These are phyloP conservation scores for Trypanosoma boissoni DNA, from an alignment of 208 protist species.

Conservation along the genomic window DNA sequence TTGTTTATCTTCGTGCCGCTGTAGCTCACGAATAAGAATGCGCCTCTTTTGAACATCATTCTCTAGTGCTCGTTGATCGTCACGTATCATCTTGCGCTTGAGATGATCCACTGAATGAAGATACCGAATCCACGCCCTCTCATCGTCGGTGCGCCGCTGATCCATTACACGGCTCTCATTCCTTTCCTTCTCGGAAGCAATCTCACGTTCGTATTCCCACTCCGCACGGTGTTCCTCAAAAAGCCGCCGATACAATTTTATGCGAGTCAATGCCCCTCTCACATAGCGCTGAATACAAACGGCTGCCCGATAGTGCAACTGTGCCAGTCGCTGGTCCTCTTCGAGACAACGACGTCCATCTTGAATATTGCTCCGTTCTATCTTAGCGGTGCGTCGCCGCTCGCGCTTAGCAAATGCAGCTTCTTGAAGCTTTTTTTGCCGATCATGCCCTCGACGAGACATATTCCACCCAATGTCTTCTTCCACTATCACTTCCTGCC, in stretches of 20 bases:
- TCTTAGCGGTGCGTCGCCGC: constrained; percentile 3
- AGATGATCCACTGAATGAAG: constrained; percentile 22
- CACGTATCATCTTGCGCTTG: constrained; percentile 5
- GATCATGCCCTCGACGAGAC: constrained; percentile 1
- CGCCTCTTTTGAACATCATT: constrained; percentile 15
- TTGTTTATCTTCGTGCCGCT: constrained; percentile 15
- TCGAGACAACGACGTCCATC: neutral
- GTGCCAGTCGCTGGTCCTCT: constrained; percentile 4
- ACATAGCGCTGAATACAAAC: constrained; percentile 23
- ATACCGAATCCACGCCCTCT: constrained; percentile 19
- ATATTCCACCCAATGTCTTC: neutral
- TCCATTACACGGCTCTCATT: neutral
- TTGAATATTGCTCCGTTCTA: constrained; percentile 1
- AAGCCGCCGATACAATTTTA: constrained; percentile 16
- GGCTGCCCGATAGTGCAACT: constrained; percentile 14
- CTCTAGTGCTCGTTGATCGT: constrained; percentile 13
- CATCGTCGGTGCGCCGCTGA: neutral
- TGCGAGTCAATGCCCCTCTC: constrained; percentile 14
- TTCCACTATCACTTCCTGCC: constrained; percentile 1
- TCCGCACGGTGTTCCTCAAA: constrained; percentile 19
- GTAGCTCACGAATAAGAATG: constrained; percentile 20
- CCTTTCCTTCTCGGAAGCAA: constrained; percentile 8
- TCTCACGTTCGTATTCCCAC: constrained; percentile 12
- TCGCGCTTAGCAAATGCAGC: neutral
- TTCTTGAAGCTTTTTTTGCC: neutral